phyloP scores from a whole-genome alignment of 169 alveolate genomes.

The Eimeria brunetti region DNA sequence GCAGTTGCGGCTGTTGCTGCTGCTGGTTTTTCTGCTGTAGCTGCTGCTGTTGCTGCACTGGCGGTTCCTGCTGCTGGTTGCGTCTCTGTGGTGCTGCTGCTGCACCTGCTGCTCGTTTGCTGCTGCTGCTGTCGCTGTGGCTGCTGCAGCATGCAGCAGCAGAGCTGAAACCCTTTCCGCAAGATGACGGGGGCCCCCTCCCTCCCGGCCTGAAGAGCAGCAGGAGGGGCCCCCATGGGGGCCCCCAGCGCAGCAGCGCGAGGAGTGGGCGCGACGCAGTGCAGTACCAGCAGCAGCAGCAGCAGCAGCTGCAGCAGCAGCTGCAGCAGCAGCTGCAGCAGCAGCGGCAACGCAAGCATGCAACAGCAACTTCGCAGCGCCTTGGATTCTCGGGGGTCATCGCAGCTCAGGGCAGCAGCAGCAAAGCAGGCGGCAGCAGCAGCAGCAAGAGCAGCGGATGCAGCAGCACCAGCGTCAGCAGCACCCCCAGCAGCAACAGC shows the following conservation, averaged over 20 bases:
- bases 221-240: conserved; percentile 17
- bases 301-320: not conserved
- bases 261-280: not conserved
- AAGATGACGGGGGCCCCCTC: conserved; percentile 14
- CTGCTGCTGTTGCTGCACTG: not conserved
- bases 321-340: not conserved
- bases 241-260: conserved; percentile 23
- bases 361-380: conserved; percentile 15
- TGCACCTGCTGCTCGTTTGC: not conserved
- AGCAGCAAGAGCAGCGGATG: conserved; percentile 38
- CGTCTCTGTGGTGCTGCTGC: not conserved
- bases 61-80: not conserved
- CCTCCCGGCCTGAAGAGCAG: not conserved
- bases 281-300: not conserved
- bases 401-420: conserved; percentile 36
- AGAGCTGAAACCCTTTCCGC: conserved; percentile 8
- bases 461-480: conserved; percentile 34
- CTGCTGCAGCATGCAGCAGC: conserved; percentile 34
- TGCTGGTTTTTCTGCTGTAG: not conserved
- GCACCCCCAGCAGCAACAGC: conserved; percentile 32
- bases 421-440: conserved; percentile 27
- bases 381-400: not conserved
- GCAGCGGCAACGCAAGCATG: not conserved
- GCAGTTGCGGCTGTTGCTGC: not conserved
- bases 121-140: conserved; percentile 11